These are phyloP conservation scores for Colletotrichum eleusines DNA, from an alignment of 2,329 filamentous ascomycete genomes.

Conservation along the genomic window DNA sequence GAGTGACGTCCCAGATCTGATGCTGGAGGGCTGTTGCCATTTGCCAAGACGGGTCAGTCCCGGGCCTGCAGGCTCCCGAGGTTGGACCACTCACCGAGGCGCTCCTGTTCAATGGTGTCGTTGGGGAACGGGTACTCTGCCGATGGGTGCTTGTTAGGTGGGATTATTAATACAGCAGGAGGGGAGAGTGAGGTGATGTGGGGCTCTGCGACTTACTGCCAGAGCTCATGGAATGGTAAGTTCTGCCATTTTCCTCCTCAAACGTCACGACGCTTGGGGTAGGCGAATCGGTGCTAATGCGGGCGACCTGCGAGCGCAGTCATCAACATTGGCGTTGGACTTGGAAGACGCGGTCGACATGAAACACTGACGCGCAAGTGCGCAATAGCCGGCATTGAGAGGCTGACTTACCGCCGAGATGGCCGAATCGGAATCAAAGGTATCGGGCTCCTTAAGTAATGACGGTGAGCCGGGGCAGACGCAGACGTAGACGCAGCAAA, in stretches of 20 bases:
- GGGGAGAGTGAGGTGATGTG: too few species aligned
- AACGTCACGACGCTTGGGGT: slow-evolving; percentile 35
- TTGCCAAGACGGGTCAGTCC: not conserved
- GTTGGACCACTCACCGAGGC: slow-evolving; percentile 40
- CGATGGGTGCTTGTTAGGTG: not conserved
- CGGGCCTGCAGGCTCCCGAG: not conserved
- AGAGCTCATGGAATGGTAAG: slow-evolving; percentile 44
- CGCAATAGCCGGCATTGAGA: not conserved
- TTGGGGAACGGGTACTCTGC: slow-evolving; percentile 47
- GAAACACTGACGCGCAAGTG: slow-evolving; percentile 23
- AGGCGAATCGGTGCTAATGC: slow-evolving; percentile 28
- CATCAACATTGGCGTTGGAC: not conserved
- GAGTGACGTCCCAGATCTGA: slow-evolving; percentile 50
- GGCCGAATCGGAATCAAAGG: slow-evolving; percentile 35
- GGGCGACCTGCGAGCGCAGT: not conserved
- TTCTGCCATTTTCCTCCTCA: slow-evolving; percentile 41
- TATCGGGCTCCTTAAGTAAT: slow-evolving; percentile 24
- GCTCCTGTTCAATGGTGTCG: slow-evolving; percentile 48
- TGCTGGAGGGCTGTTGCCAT: slow-evolving; percentile 52
- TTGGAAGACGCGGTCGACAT: not conserved
- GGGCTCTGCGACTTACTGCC: slow-evolving; percentile 43
- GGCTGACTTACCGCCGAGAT: slow-evolving; percentile 19
- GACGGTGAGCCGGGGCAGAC: not conserved
- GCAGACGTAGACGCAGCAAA: too few species aligned
- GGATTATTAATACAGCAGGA: too few species aligned